Evolutionary conservation across 2,329 filamentous ascomycete species (phyloP), one percentile per base, ranked within the genome.

Genomic region (Fusarium bactridioides): DNA sequence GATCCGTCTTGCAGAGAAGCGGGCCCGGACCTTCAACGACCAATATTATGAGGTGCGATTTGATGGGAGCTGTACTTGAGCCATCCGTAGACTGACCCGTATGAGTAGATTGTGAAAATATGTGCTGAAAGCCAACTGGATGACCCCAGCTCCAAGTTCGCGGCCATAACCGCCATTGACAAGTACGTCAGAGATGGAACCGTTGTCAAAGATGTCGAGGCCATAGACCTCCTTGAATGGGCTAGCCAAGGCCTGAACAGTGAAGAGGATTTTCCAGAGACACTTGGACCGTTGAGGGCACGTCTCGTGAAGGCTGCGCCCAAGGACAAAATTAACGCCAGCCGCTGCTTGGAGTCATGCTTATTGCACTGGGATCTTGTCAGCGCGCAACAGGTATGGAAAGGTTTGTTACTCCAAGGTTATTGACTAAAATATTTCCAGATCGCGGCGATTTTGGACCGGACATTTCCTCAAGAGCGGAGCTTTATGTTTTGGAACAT

Each of bases 401-500:
- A 65, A 10, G 31, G 3, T 18, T 11, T 16, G 29, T 25, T 35
- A 5, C 21, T 19, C 19, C 10, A 23, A 27, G 19, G 21, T 16
- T 6, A 31, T n/a, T 21, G 7, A 38, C 57, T 76, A 29, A 78
- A 64, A 15, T 19, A 6, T 43, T n/a, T 16, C 10, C 18, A 61
- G 86, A 89, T 90, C 74, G 86, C 87, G 0, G 85, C 86, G 3
- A 83, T 85, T 1, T 74, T 89, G 31, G 87, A 89, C 67, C 85
- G 85, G 75, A 84, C 85, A 1, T 86, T 87, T 55, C 80, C 85
- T 5, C 79, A 82, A 33, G 86, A 89, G 27, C 81, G 84, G 35
- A 79, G 80, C 5, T 86, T 84, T 62, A 81, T 88, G 77, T 89
- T 88, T 67, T 87, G 84, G 83, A 89, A 86, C 68, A 88, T 89